Percentiles rank a stretch among this genome's conserved stretches.
Evolutionary conservation across 1,284 basidiomycete genomes (phyloP).

Genomic region (Boletus semigastroideus): DNA sequence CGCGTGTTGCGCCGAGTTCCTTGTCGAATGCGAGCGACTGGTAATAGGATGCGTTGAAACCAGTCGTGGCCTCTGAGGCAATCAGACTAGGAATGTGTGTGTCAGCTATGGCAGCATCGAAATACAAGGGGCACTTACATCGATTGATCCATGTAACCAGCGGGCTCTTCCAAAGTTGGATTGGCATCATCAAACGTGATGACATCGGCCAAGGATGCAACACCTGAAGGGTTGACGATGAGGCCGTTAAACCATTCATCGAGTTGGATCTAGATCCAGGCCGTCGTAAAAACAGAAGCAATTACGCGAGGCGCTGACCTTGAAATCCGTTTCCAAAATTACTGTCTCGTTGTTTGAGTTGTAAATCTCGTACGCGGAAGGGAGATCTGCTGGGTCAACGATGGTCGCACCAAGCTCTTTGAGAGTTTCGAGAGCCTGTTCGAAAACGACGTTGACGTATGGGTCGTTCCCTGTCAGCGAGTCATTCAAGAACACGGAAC

Average conservation of each 20-base stretch:
- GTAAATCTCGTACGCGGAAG: background rate
- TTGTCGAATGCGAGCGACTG: background rate
- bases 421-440: background rate
- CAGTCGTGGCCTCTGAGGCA: background rate
- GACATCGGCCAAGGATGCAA: background rate
- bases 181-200: background rate
- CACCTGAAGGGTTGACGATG: background rate
- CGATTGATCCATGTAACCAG: background rate
- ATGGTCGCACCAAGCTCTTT: background rate
- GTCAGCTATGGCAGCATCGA: background rate
- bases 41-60: background rate
- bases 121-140: background rate
- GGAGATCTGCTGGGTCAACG: background rate
- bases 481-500: slow-evolving; percentile 45
- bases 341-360: background rate
- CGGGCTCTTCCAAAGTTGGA: background rate
- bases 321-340: background rate
- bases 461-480: slow-evolving; percentile 44
- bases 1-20: background rate
- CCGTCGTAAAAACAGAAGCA: background rate
- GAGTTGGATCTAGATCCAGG: background rate
- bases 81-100: background rate
- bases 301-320: background rate
- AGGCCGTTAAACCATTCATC: background rate
- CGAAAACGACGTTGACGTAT: slow-evolving; percentile 46